These are phyloP conservation scores for Zanthoxylum bungeanum DNA, from an alignment of 345 rosid genomes.

Conservation along the genomic window DNA sequence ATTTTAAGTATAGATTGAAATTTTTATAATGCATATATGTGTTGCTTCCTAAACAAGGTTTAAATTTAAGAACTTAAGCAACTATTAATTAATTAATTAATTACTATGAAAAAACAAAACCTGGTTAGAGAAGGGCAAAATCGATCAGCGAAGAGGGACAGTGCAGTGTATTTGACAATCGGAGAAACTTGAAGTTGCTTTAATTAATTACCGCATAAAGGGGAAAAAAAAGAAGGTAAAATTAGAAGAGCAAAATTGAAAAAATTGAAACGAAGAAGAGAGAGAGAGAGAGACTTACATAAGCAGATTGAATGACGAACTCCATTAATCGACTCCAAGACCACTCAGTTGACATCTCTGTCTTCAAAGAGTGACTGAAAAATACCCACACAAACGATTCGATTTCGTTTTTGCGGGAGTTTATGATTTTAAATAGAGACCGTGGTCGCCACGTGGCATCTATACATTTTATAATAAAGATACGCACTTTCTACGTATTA, in stretches of 20 bases:
- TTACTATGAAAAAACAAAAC: slow-evolving; percentile 20
- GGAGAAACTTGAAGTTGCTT: slow-evolving; percentile 60
- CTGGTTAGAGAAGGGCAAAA: slow-evolving; percentile 47
- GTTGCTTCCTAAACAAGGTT: not conserved
- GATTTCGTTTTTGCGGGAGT: too few relatives aligned
- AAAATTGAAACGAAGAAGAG: not conserved
- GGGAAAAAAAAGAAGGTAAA: not conserved
- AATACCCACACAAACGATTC: too few relatives aligned
- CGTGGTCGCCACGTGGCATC: too few relatives aligned
- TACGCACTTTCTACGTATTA: too few relatives aligned
- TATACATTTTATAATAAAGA: too few relatives aligned
- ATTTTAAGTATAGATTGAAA: too few relatives aligned
- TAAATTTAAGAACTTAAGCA: not conserved
- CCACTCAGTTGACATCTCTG: slow-evolving; percentile 5
- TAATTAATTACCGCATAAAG: slow-evolving; percentile 3
- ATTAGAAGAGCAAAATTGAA: too few relatives aligned
- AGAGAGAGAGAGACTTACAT: slow-evolving; percentile 19
- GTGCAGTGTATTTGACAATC: slow-evolving; percentile 62
- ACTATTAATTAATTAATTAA: not conserved
- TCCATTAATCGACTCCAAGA: slow-evolving; percentile 16
- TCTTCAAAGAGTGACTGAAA: too few relatives aligned
- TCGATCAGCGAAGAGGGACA: slow-evolving; percentile 67
- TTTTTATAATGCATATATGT: too few relatives aligned
- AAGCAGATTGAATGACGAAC: slow-evolving; percentile 46
- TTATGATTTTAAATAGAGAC: too few relatives aligned